A percentile compares a stretch with the other conserved stretches of the same genome.
Conservation (phyloP, 306 rosid genomes). For the Cucurbita argyrosperma region DNA sequence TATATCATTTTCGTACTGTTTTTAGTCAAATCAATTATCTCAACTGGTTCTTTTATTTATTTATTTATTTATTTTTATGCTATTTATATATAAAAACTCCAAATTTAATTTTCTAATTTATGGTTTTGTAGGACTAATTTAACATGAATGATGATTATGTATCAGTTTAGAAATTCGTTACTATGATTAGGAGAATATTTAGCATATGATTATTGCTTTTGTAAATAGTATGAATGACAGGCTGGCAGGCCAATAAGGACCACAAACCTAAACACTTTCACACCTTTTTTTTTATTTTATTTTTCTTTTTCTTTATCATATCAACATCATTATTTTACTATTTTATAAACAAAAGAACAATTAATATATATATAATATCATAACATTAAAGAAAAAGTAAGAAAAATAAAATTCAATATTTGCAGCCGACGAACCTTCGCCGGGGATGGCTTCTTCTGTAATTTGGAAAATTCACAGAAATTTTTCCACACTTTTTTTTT, state of each 20-base stretch:
- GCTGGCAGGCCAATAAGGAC: background rate
- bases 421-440: background rate
- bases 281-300: background rate
- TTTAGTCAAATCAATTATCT: conserved; percentile 1
- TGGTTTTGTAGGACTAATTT: background rate
- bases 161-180: background rate
- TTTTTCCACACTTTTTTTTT: background rate
- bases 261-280: background rate
- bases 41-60: background rate
- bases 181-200: conserved; percentile 4
- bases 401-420: no score
- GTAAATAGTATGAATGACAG: background rate
- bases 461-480: background rate
- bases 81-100: background rate
- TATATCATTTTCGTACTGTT: conserved; percentile 30
- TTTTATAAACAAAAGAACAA: background rate
- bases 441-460: background rate
- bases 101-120: background rate
- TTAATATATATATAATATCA: background rate
- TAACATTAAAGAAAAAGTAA: no score
- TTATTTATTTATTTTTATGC: background rate
- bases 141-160: background rate
- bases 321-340: background rate
- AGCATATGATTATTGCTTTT: background rate
- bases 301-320: background rate